Evolutionary conservation across 768 basidiomycete genomes (phyloP), one percentile per base, ranked within the genome.

Genomic region (Tulasnella sp.): DNA sequence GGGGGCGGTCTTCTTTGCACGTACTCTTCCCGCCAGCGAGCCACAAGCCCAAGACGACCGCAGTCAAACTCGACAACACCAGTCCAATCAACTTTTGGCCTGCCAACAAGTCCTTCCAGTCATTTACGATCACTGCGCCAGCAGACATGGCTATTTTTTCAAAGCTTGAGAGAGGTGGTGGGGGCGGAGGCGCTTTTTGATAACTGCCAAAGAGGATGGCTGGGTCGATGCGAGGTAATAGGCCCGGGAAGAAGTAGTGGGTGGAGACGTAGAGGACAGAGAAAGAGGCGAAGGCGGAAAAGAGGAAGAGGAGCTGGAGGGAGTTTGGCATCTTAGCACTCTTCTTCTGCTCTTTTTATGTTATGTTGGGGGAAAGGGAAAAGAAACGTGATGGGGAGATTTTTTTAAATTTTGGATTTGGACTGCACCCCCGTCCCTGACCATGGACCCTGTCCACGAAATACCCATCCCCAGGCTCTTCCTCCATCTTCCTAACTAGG

Each of bases 311-410:
- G 75, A 87, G 80, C 82, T 93, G 92, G 80, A 85, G 83, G 78
- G 84, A 85, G 87, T 91, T 92, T 73, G 89, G 88, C 90, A 91
- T n/a, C n/a, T n/a, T n/a, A n/a, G n/a, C n/a, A 18, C n/a, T 31
- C 52, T n/a, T n/a, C 52, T 52, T 24, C n/a, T 48, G n/a, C n/a
- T n/a, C n/a, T 16, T 77, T 39, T 74, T 74, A 46, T 75, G 62
- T 68, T 68, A 78, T 62, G 34, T 68, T 68, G 9, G 62, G 34
- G 31, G 21, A 36, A 2, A 34, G 62, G 62, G 12, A 12, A 14
- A 14, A 36, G 34, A 19, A 68, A 31, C 34, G 62, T 10, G 31
- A 68, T 68, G 62, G 62, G 62, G 62, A 68, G 62, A 68, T 68
- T 68, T 68, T 68, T 68, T 68, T 31, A 18, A 68, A 31, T 34